Conservation (phyloP, 257 asterid genomes). For the Solanum etuberosum region DNA sequence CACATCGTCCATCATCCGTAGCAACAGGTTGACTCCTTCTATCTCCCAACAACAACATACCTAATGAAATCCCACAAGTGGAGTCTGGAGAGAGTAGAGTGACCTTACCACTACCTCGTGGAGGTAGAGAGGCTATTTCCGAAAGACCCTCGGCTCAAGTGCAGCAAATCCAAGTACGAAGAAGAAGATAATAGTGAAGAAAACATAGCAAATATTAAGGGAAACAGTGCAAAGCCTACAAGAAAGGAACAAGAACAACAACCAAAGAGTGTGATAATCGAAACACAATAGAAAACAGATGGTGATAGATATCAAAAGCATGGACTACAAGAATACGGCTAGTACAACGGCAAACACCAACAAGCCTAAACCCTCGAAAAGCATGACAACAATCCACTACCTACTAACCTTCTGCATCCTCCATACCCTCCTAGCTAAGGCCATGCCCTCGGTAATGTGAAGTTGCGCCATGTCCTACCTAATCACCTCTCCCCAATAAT, state of each 20-base stretch:
- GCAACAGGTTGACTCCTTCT: not conserved
- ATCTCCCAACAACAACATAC: not conserved
- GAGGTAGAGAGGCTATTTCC: not conserved
- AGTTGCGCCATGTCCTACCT: not conserved
- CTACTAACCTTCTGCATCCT: not conserved
- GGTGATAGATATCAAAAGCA: not conserved
- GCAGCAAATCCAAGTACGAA: not conserved
- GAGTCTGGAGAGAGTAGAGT: not conserved
- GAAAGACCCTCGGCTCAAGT: not conserved
- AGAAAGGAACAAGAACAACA: not conserved
- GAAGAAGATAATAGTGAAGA: not conserved
- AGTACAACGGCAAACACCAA: not conserved
- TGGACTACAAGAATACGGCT: not conserved
- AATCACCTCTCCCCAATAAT: not conserved
- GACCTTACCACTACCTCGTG: not conserved
- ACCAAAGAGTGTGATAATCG: not conserved
- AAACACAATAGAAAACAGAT: not conserved
- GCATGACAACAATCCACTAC: not conserved
- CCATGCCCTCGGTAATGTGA: not conserved
- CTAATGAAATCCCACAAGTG: not conserved
- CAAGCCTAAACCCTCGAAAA: not conserved
- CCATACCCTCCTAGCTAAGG: not conserved
- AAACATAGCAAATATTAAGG: too few relatives aligned
- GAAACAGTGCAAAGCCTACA: not conserved
- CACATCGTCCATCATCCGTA: not conserved